Conservation (phyloP, 2,329 filamentous ascomycete genomes). For the Orbilia javanica region DNA sequence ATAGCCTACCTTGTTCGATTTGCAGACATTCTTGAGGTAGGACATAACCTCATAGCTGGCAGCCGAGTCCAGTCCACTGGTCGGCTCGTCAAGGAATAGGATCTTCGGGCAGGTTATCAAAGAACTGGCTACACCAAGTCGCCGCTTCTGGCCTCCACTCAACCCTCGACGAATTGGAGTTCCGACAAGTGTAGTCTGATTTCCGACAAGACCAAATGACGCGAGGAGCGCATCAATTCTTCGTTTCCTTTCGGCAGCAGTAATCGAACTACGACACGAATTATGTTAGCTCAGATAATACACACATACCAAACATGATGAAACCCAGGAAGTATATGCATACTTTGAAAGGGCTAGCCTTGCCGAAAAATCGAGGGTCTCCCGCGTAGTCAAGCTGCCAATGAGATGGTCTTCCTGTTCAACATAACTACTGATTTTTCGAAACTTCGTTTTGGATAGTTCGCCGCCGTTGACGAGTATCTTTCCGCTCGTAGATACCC, state of each 20-base stretch:
- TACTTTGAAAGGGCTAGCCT: constrained; percentile 74
- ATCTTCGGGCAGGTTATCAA: constrained; percentile 84
- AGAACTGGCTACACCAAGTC: constrained; percentile 82
- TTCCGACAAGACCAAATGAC: constrained; percentile 79
- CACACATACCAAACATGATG: neutral
- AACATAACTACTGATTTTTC: constrained; percentile 79
- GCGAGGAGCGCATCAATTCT: constrained; percentile 65
- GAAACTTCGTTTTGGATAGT: constrained; percentile 71
- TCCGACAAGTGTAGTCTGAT: constrained; percentile 79
- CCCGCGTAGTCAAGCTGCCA: constrained; percentile 81
- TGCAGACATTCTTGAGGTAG: constrained; percentile 77
- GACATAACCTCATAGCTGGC: constrained; percentile 81
- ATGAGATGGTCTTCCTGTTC: constrained; percentile 90
- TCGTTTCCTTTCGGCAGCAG: constrained; percentile 62
- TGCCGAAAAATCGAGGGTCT: constrained; percentile 83
- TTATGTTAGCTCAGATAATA: constrained; percentile 36
- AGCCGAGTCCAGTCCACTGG: constrained; percentile 83
- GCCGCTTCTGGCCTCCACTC: constrained; percentile 85
- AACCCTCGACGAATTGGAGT: constrained; percentile 86
- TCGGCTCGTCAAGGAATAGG: constrained; percentile 86
- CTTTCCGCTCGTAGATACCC: constrained; percentile 69
- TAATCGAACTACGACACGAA: constrained; percentile 34
- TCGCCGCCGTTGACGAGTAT: constrained; percentile 75
- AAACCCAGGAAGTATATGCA: too few relatives aligned
- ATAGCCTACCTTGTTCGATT: constrained; percentile 73